Percentiles rank a stretch among this genome's conserved stretches.
phyloP scores from a whole-genome alignment of 2,329 filamentous ascomycete species.

The Xylaria sp. region DNA sequence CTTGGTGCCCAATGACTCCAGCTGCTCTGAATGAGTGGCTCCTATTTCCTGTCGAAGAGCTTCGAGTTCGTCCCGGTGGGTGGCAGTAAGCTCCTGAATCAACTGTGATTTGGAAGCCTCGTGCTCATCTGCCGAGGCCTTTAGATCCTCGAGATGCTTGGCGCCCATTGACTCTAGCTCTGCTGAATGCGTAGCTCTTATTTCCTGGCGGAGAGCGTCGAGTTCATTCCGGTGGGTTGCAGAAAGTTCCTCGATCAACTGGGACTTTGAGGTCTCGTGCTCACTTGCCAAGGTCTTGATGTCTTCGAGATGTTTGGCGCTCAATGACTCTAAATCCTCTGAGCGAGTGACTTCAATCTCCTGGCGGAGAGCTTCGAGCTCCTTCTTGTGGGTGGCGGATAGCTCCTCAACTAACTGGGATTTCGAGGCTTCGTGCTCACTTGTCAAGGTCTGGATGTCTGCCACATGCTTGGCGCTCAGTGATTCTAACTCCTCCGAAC shows the following conservation, averaged over 20 bases:
- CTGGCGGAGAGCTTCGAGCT: conserved; percentile 17
- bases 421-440: conserved; percentile 21
- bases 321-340: conserved; percentile 20
- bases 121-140: conserved; percentile 19
- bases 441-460: conserved; percentile 21
- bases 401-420: conserved; percentile 17
- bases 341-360: conserved; percentile 21
- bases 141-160: conserved; percentile 22
- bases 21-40: conserved; percentile 22
- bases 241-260: conserved; percentile 15
- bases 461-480: conserved; percentile 16
- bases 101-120: conserved; percentile 19
- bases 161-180: conserved; percentile 18
- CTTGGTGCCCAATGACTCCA: conserved; percentile 17
- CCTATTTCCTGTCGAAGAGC: conserved; percentile 20
- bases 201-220: conserved; percentile 16
- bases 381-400: conserved; percentile 3
- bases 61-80: conserved; percentile 14
- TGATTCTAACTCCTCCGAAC: conserved; percentile 24
- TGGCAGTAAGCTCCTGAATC: conserved; percentile 12
- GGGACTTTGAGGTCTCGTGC: conserved; percentile 19
- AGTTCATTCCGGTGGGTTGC: conserved; percentile 10
- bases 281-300: conserved; percentile 20
- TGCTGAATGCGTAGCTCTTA: conserved; percentile 19
- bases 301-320: conserved; percentile 20